Evolutionary conservation across 1,139 yeast species (phyloP), one percentile per base, ranked within the genome.

Genomic region (Kodamaea sp.): DNA sequence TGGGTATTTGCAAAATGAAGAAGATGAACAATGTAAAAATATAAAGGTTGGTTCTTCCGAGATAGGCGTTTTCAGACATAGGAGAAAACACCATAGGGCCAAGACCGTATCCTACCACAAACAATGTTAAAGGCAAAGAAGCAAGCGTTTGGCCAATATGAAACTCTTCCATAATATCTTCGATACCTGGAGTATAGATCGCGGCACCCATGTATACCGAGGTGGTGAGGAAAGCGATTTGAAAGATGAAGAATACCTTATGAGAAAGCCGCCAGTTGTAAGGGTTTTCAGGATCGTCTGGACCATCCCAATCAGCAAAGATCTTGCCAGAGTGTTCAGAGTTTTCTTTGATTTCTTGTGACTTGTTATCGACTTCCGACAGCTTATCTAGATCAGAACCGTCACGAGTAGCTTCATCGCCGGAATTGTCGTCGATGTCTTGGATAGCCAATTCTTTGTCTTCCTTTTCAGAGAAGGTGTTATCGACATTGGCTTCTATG

Each of bases 191-290:
- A 1, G 84, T 72, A 45, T 74, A 78, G 18, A 78, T 72, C 1
- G 85, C 78, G 1, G 84, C 68, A 4, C 79, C 83, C 70, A 78
- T 74, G 47, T 80, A 80, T 3, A 78, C 79, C 5, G 74, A 62
- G 3, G 66, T 55, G 2, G 84, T 76, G 37, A 80, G 59, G 24
- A 75, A 37, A 30, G 70, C 64, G 21, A 76, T 61, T 38, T 69
- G 59, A 6, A 66, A 12, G 1, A 69, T 55, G 27, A 76, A 63
- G 15, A 72, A 34, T 0, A 57, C 31, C 48, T 75, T 77, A 29
- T 59, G 58, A 8, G 37, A 24, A 1, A 51, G 16, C 0, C 77
- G 61, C 83, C 84, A 80, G 51, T 80, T 80, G 26, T 56, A 51
- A 1, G 87, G 86, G 46, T 78, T 66, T 31, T 73, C 80, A 0